Base-by-base conservation (phyloP, 2,329 filamentous ascomycete genomes). In the Epichloe coenophiala region DNA sequence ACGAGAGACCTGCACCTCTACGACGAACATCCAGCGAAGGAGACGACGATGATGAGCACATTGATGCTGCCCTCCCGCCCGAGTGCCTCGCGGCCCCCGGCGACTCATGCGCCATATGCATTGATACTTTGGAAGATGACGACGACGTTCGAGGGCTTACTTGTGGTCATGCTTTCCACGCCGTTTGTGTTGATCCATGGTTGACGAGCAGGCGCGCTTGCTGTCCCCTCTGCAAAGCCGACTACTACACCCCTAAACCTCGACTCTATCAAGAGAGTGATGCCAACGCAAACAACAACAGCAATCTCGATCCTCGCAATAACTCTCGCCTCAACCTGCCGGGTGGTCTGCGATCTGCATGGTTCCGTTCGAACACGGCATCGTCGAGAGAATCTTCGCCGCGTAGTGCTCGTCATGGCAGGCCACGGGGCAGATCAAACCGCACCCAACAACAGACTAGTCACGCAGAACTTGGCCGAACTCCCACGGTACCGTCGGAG, bases 91-190 rank as follows among this genome's bases (percentile, higher is more conserved):
- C 81, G 27, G 84, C 84, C 48, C 86, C 88, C 0, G 93, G 91
- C 42, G 93, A 98, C 63, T 86, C 88, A 2, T 98, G 93, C 67
- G 93, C 93, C 47, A 97, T 98, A 60, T 98, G 93, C 66, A 84
- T 98, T 57, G 93, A 98, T 63, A 84, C 80, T 0, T 78, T 98
- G 17, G 93, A 98, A 65, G 88, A 97, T 55, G 88, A 96, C 55
- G 93, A 97, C 59, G 91, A 98, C 63, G 83, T 98, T 47, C 87
- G 93, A 58, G 93, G 93, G 2, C 71, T 98, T 54, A 89, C 88
- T 4, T 98, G 93, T 62, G 93, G 93, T n/a, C 93, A 98, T 67
- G 90, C 91, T 49, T 98, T 97, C 78, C 93, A 98, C 65, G 90
- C 89, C 47, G 87, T 85, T 39, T 98, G 93, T 63, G 80, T 98